Evolutionary conservation across 352 stramenopile genomes (phyloP), one percentile per base, ranked within the genome.

Genomic region (Peronosclerospora sorghi): DNA sequence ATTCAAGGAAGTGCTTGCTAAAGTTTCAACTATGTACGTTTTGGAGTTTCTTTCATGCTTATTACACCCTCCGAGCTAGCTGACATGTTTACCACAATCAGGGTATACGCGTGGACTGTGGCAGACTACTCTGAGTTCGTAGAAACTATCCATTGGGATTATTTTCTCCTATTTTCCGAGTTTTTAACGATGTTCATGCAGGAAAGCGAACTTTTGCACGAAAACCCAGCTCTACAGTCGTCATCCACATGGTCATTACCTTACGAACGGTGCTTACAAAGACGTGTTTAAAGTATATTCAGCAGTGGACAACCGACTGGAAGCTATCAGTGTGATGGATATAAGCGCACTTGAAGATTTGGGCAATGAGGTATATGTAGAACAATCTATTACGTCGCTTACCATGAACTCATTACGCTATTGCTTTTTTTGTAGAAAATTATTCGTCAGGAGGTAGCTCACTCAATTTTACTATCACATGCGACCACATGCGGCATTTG

Each of bases 401-500:
- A 21, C 23, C 38, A 5, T 28, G 17, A 12, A 10, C 8, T 35
- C 17, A 8, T 35, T 35, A 32, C 14, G 30, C 2, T 32, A 6
- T 13, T 10, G 12, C 17, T 32, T 43, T 23, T 40, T 43, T 27
- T 39, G 5, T 45, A 91, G 76, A 62, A 74, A 45, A 68, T 96
- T 19, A 68, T 98, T 29, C 75, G 75, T 5, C 80, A 95, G 60
- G 95, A 98, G 59, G 74, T 98, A n/a, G 86, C 86, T 4, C 86
- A 97, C 32, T 96, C 91, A 2, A 51, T 95, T 10, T 54, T 97
- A 54, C 60, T 98, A 1, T 96, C 88, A 0, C 75, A 95, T 27
- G 57, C 97, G 13, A 70, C 90, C 0, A 71, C 82, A 28, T 62
- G 73, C 10, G 74, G 79, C 7, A 75, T 95, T 28, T 98, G 88